These are phyloP conservation scores for Lipomyces kockii DNA, from an alignment of 805 yeast species.

Conservation along the genomic window DNA sequence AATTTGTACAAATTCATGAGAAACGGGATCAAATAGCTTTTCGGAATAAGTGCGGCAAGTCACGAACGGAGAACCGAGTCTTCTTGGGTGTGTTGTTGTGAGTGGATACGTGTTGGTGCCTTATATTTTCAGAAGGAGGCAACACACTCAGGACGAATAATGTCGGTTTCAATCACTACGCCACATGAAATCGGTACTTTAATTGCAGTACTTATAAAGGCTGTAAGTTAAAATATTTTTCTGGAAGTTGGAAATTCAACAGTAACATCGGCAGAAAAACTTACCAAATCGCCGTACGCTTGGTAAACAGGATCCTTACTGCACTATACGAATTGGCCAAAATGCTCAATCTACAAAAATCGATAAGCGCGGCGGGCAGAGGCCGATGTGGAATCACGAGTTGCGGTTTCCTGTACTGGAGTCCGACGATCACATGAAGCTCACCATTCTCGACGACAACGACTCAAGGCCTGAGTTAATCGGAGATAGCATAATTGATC, in stretches of 20 bases:
- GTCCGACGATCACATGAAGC: slow-evolving; percentile 62
- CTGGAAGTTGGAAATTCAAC: neutral
- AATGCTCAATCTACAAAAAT: slow-evolving; percentile 79
- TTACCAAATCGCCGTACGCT: slow-evolving; percentile 82
- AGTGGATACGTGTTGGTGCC: neutral
- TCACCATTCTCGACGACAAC: slow-evolving; percentile 81
- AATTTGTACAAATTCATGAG: neutral
- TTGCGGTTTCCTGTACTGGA: slow-evolving; percentile 68
- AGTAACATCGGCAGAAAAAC: slow-evolving; percentile 54
- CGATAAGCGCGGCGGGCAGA: slow-evolving; percentile 88
- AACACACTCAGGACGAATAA: neutral
- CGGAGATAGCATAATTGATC: slow-evolving; percentile 79
- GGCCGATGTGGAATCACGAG: slow-evolving; percentile 85
- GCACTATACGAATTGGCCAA: slow-evolving; percentile 79
- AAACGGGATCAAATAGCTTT: neutral
- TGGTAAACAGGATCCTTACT: slow-evolving; percentile 94
- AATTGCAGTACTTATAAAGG: slow-evolving; percentile 77
- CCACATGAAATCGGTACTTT: slow-evolving; percentile 53
- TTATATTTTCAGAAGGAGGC: neutral
- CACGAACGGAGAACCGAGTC: neutral
- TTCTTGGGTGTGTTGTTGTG: neutral
- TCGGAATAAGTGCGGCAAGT: neutral
- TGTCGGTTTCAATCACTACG: neutral
- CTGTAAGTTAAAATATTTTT: slow-evolving; percentile 43
- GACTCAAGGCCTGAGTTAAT: slow-evolving; percentile 79